Conservation (phyloP, 1,139 yeast species). For the Candida glucosophila region DNA sequence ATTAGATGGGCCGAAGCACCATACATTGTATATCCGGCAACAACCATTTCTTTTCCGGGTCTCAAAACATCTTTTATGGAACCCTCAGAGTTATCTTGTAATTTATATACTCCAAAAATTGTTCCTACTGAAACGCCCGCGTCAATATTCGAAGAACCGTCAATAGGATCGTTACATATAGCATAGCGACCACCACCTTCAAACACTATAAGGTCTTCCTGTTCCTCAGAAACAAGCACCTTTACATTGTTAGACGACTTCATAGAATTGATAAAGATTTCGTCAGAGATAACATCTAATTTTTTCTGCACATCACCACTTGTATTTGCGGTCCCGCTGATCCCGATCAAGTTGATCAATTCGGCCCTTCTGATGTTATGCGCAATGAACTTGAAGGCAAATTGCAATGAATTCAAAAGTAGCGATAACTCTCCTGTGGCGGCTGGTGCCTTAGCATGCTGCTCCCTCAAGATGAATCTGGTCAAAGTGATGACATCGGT, state of each 20-base stretch:
- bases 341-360: conserved; percentile 81
- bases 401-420: conserved; percentile 79
- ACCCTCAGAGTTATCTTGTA: conserved; percentile 68
- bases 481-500: conserved; percentile 90
- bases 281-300: conserved; percentile 95
- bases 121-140: conserved; percentile 99
- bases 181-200: conserved; percentile 87
- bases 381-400: conserved; percentile 94
- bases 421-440: conserved; percentile 92
- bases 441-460: conserved; percentile 55
- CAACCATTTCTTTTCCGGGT: conserved; percentile 89
- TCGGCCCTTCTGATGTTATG: conserved; percentile 96
- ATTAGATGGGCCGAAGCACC: conserved; percentile 97
- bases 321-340: conserved; percentile 65
- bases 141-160: conserved; percentile 92
- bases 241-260: conserved; percentile 86
- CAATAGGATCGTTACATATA: conserved; percentile 97
- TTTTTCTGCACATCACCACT: conserved; percentile 98
- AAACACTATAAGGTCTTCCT: conserved; percentile 88
- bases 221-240: conserved; percentile 89
- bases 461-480: conserved; percentile 81
- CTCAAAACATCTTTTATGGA: conserved; percentile 84
- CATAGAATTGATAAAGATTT: conserved; percentile 96
- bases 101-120: conserved; percentile 82
- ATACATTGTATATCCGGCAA: conserved; percentile 98